Base-by-base conservation (phyloP, 768 basidiomycete species). In the Mycena leptocephala region DNA sequence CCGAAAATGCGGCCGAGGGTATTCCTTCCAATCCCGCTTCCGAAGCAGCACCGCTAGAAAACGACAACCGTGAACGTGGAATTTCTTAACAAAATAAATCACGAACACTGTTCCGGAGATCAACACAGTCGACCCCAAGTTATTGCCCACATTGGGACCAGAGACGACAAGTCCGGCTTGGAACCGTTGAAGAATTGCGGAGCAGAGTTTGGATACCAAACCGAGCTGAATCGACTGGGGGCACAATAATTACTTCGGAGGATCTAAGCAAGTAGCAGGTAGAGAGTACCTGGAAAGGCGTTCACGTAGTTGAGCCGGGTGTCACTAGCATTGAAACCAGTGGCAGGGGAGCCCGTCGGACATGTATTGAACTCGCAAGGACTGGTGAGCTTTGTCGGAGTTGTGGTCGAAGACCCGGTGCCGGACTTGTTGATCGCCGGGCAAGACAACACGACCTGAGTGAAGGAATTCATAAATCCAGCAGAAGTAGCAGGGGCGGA, bases 341-440 rank as follows among this genome's bases (percentile, higher is more conserved):
- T 83, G 0, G 89, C 83, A 1, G 89, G 88, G 16, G 89, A 86
- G 2, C 88, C 87, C 20, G 82, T 73, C 1, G 88, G 83, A 68
- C 89, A 90, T 9, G 88, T 87, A 69, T 88, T 81, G 76, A 88
- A 91, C 73, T 91, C 87, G 80, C 90, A 90, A 10, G 88, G 83
- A 9, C 75, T 76, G 2, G 76, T 81, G 13, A 87, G 77, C 4
- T 80, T 64, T 5, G 80, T 82, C 1, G 90, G 86, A 10, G 86
- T 81, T 3, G 82, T 78, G 5, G 86, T 85, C 3, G 83, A 84
- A 7, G 87, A 87, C 14, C 89, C 89, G 2, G 88, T 87, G 10
- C 89, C 90, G 14, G 89, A 90, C 74, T 86, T 77, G 78, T 90
- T 87, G 51, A 84, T 82, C 10, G 90, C 87, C 1, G 90, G 89